These are phyloP conservation scores for Vaccinium myrtillus DNA, from an alignment of 148 eudicot species.

Conservation along the genomic window DNA sequence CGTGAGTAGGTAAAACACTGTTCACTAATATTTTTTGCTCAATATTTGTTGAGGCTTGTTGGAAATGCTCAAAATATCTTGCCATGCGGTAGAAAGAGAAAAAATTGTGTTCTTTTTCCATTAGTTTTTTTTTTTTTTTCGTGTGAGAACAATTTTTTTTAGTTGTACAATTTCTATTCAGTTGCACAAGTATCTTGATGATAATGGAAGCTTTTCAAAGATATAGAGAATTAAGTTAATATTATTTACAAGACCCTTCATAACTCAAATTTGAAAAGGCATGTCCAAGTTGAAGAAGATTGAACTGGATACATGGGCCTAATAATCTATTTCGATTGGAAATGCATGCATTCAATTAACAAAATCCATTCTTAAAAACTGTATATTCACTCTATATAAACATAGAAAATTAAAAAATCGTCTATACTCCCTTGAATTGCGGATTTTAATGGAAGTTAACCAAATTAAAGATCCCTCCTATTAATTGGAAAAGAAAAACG, in stretches of 20 bases:
- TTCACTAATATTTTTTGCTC: too few species aligned
- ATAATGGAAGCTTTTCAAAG: neutral
- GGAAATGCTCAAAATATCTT: neutral
- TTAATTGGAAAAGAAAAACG: too few species aligned
- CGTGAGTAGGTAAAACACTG: too few species aligned
- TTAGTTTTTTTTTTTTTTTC: too few species aligned
- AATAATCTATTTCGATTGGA: neutral
- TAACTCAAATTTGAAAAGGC: neutral
- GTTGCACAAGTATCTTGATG: neutral
- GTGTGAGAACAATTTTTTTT: too few species aligned
- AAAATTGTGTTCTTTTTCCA: too few species aligned
- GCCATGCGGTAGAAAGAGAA: neutral
- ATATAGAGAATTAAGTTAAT: neutral
- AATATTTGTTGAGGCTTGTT: too few species aligned
- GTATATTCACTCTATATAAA: neutral
- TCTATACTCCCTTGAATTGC: neutral
- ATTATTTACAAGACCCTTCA: neutral
- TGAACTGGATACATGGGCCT: slow-evolving; percentile 3
- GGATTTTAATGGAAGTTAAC: too few species aligned
- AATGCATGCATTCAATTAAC: too few species aligned
- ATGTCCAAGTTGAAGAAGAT: slow-evolving; percentile 1
- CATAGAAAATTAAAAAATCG: neutral
- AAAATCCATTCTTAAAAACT: neutral
- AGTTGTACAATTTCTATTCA: neutral
- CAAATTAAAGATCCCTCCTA: too few species aligned